Base-by-base conservation (phyloP, 805 yeast genomes). In the Starmerella kuoi region DNA sequence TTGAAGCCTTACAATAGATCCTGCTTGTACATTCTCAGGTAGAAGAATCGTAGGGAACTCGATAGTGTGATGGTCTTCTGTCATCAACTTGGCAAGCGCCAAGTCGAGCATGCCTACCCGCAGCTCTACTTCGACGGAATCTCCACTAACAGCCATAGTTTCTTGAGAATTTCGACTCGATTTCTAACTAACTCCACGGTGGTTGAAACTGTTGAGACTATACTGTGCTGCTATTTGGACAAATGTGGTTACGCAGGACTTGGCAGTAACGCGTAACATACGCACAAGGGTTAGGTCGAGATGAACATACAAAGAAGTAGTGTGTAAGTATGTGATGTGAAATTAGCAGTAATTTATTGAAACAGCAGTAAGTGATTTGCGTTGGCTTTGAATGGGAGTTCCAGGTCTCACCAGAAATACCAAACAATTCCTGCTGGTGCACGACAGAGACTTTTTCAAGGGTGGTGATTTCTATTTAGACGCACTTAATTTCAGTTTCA, bases 51-150 rank as follows among this genome's bases (percentile, higher is more conserved):
- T 85, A n/a, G 98, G 98, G 55, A 88, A 91, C 57, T 91, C 98
- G 50, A 91, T 87, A 47, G 88, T 69, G 58, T 87, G 95, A 61
- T 88, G 97, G 60, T 88, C 91, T 43, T 79, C 74, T 17, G 98
- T 88, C 30, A 93, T 72, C 35, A 91, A 68, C 36, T 91, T 68
- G 24, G 97, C 97, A 60, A 91, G 68, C 2, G 96, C 86, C 11
- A 96, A 95, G 59, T 91, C 98, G 35, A 88, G 69, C 64, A 87
- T 87, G 37, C 97, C 98, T 18, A 91, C 96, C 0, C 96, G 87
- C 30, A 88, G 71, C 33, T 93, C 79, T 9, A 87, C 95, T 62
- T 85, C 91, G 25, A 86, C 93, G 84, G 43, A 26, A 30, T 52
- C 51, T 14, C 41, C 47, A 28, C 37, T 35, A 20, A 35, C 36